phyloP scores from a whole-genome alignment of 345 rosid genomes.

The Boechera retrofracta region DNA sequence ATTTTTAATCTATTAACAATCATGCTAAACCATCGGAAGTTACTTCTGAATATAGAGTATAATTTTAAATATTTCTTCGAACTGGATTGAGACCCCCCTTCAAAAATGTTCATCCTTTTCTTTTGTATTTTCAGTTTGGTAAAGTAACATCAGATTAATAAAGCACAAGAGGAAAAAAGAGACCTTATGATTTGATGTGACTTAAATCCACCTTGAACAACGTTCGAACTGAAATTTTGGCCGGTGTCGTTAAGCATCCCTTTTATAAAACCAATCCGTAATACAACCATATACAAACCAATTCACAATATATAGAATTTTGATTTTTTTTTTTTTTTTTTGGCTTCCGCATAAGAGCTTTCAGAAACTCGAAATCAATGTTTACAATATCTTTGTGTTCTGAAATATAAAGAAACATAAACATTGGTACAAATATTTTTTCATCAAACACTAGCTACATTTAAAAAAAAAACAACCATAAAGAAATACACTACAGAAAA shows the following conservation, averaged over 20 bases:
- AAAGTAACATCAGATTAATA: conserved; percentile 5
- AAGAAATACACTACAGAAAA: background rate
- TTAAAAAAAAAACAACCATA: background rate
- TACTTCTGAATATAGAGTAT: background rate
- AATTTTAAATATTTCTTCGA: background rate
- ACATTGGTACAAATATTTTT: background rate
- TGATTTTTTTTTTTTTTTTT: background rate
- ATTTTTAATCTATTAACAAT: background rate
- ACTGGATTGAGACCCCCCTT: conserved; percentile 23
- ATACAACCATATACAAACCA: background rate
- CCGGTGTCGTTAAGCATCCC: background rate
- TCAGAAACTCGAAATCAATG: background rate
- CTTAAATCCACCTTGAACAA: background rate
- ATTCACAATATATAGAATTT: background rate
- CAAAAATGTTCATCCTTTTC: background rate
- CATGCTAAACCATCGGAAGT: conserved; percentile 28
- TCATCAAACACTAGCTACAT: background rate
- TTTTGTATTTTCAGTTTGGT: conserved; percentile 15
- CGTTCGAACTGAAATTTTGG: background rate
- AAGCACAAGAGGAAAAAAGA: background rate
- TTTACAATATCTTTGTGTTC: background rate
- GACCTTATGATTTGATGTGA: conserved; percentile 14
- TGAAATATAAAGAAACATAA: background rate
- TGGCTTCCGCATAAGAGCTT: background rate
- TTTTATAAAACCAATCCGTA: background rate